phyloP scores from a whole-genome alignment of 2,329 filamentous ascomycete genomes.

The Alternaria viburni region DNA sequence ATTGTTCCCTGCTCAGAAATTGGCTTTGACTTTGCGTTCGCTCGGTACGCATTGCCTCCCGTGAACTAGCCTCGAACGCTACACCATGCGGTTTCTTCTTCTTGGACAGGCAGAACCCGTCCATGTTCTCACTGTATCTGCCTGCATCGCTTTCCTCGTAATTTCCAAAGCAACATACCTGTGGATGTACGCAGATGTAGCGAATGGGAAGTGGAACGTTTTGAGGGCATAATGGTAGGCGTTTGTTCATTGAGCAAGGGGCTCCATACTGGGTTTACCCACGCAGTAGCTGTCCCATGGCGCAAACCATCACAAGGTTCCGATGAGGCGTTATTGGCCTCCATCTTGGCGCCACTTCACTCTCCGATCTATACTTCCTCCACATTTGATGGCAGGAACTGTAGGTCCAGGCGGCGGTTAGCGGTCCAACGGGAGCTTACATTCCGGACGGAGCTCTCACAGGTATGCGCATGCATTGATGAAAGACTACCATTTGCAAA shows the following conservation, averaged over 20 bases:
- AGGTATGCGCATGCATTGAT: background rate
- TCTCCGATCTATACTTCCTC: background rate
- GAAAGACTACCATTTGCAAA: background rate
- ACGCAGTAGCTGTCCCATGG: background rate
- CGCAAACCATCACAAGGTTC: slow-evolving; percentile 2
- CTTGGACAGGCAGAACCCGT: background rate
- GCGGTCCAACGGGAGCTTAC: background rate
- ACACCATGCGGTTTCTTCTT: background rate
- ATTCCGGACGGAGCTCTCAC: background rate
- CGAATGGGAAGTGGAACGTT: background rate
- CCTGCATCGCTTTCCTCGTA: background rate
- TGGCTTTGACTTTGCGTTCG: background rate
- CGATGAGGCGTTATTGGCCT: slow-evolving; percentile 13
- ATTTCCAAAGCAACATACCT: background rate
- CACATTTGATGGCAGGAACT: slow-evolving; percentile 3
- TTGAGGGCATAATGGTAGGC: background rate
- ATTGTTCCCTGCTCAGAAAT: background rate
- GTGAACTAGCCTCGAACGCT: background rate
- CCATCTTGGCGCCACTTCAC: background rate
- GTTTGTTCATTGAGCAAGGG: background rate
- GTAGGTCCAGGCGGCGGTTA: background rate
- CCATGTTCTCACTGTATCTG: background rate
- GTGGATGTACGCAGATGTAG: background rate
- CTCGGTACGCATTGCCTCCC: background rate
- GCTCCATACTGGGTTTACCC: background rate